phyloP scores from a whole-genome alignment of 352 stramenopile species.

The Achlya hypogyna region DNA sequence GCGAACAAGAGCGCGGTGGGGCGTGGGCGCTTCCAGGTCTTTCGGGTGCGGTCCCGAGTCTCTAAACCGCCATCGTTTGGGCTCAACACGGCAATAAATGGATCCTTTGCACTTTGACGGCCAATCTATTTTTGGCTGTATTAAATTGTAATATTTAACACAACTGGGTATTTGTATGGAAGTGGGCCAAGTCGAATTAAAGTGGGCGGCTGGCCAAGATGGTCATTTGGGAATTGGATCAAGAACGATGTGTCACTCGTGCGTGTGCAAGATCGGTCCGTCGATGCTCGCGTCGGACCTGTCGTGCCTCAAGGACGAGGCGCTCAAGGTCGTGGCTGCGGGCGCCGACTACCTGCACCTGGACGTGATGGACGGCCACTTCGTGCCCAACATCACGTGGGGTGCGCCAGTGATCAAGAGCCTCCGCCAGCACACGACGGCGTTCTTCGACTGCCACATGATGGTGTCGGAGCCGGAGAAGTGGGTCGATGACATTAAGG shows the following conservation, averaged over 20 bases:
- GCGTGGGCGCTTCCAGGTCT: too few species aligned
- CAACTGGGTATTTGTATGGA: slow-evolving; percentile 4
- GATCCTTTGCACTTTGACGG: background rate
- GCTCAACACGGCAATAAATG: background rate
- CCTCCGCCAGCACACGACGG: slow-evolving; percentile 74
- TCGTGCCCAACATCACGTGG: slow-evolving; percentile 96
- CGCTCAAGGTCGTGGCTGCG: slow-evolving; percentile 78
- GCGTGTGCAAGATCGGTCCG: slow-evolving; percentile 84
- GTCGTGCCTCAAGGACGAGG: slow-evolving; percentile 87
- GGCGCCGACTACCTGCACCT: slow-evolving; percentile 95
- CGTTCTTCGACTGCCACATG: slow-evolving; percentile 97
- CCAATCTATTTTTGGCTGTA: background rate
- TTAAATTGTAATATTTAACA: slow-evolving; percentile 4
- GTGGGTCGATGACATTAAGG: slow-evolving; percentile 93
- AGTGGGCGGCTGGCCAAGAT: background rate
- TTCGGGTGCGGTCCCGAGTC: too few species aligned
- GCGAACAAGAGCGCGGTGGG: too few species aligned
- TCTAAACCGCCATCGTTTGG: too few species aligned
- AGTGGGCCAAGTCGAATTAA: background rate
- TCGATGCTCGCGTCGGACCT: slow-evolving; percentile 93
- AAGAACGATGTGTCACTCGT: slow-evolving; percentile 66
- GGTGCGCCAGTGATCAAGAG: slow-evolving; percentile 94
- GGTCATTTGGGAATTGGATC: slow-evolving; percentile 18
- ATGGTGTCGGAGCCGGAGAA: slow-evolving; percentile 95
- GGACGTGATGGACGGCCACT: slow-evolving; percentile 98